A percentile compares a stretch with the other conserved stretches of the same genome.
phyloP scores from a whole-genome alignment of 2,329 filamentous ascomycete species.

The Fusarium tricinctum region DNA sequence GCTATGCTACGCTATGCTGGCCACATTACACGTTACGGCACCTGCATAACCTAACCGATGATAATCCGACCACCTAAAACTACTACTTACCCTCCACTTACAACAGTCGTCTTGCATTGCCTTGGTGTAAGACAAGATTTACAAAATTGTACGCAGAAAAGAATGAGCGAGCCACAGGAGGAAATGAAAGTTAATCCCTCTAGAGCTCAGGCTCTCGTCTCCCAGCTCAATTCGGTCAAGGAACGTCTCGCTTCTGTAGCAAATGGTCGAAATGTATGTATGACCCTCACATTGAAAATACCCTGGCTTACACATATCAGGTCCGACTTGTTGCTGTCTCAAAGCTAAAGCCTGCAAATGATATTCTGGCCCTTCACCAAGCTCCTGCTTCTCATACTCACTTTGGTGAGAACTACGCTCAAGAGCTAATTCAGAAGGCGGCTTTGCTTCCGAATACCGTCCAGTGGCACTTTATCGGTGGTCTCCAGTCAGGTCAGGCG shows the following conservation, averaged over 20 bases:
- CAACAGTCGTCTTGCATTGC: constrained; percentile 32
- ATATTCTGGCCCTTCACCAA: constrained; percentile 86
- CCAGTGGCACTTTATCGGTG: constrained; percentile 97
- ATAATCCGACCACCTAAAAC: constrained; percentile 51
- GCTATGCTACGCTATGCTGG: constrained; percentile 31
- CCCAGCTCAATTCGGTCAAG: constrained; percentile 73
- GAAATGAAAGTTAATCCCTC: constrained; percentile 74
- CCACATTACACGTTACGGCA: constrained; percentile 28
- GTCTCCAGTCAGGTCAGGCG: constrained; percentile 78
- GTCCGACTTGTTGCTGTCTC: constrained; percentile 94
- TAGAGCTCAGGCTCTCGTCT: constrained; percentile 72
- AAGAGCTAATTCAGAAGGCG: constrained; percentile 90
- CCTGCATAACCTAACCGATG: constrained; percentile 49
- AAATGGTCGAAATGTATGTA: constrained; percentile 67
- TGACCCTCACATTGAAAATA: constrained; percentile 5
- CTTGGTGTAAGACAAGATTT: constrained; percentile 1
- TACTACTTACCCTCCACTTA: constrained; percentile 45
- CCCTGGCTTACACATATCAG: constrained; percentile 58
- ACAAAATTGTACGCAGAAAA: constrained; percentile 24
- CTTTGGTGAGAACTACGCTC: constrained; percentile 97
- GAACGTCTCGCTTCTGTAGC: constrained; percentile 69
- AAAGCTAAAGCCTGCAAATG: constrained; percentile 93
- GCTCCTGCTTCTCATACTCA: constrained; percentile 73
- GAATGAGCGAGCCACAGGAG: constrained; percentile 59
- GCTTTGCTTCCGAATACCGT: constrained; percentile 81